Evolutionary conservation across 2,329 filamentous ascomycete genomes (phyloP), one percentile per base, ranked within the genome.

Genomic region (Fusarium fujikuroi): DNA sequence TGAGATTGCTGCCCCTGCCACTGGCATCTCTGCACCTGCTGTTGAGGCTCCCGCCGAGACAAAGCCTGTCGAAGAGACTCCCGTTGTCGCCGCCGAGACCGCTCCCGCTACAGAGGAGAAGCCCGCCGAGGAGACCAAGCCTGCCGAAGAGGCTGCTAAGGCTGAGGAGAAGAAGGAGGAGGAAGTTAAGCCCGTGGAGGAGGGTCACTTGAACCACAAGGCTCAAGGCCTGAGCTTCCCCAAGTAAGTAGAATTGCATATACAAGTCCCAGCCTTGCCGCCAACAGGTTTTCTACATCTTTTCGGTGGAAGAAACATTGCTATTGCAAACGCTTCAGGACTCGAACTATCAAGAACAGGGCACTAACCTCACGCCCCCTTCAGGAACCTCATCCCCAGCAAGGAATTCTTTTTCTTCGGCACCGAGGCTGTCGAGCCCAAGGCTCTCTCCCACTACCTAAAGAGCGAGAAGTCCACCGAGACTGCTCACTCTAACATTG

Each of bases 361-460:
- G 8, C 74, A 61, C 78, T 82, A 74, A 81, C 76, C 40, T 11
- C 28, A 32, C 34, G 10, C 36, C 44, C 44, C 39, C 25, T 28
- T 2, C 12, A 97, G 94, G 90, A 93, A 94, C 83, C 89, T 98
- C 80, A 91, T 94, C 78, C 95, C 95, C 86, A 91, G 92, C 83
- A 98, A 98, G 90, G 94, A 95, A 83, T 94, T 93, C 86, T 98
- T 98, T 87, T 95, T 92, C 89, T 94, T 95, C 85, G 90, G 91
- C 77, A 86, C 89, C 56, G 93, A 95, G 63, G 85, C 93, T 56
- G 83, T 97, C 68, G 90, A 95, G 79, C 85, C 90, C 77, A 92
- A 95, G 84, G 88, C 92, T 80, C 88, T 98, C 64, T 84, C 87
- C 76, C 85, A 88, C 78, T 98, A 95, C 87, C 88, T 97, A 77